A percentile compares a stretch with the other conserved stretches of the same genome.
Conservation (phyloP, 768 basidiomycete genomes). For the Psilocybe subaeruginosa region DNA sequence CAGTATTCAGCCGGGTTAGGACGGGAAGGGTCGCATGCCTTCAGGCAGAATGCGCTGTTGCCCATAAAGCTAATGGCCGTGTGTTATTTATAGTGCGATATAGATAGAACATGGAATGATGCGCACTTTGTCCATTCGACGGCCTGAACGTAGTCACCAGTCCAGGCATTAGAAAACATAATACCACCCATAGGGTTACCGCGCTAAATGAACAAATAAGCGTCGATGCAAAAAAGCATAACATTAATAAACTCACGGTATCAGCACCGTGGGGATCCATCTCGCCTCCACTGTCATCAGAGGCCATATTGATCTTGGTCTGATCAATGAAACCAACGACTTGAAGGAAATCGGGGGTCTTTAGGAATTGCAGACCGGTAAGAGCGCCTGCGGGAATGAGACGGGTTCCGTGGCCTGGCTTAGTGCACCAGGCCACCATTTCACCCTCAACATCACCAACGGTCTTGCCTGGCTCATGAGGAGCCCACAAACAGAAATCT, state of each 20-base stretch:
- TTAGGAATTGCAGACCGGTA: constrained; percentile 66
- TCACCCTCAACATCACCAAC: constrained; percentile 74
- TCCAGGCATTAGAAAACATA: constrained; percentile 62
- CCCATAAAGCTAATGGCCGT: constrained; percentile 65
- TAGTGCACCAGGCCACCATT: constrained; percentile 80
- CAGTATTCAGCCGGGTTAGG: constrained; percentile 55
- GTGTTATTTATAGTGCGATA: neutral
- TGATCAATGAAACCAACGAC: constrained; percentile 73
- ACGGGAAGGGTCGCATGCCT: constrained; percentile 65
- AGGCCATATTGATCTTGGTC: constrained; percentile 54
- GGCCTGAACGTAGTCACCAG: constrained; percentile 52
- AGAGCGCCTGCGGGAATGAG: constrained; percentile 68
- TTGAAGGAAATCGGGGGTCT: constrained; percentile 63
- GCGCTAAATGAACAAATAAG: constrained; percentile 39
- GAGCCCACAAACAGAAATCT: constrained; percentile 80
- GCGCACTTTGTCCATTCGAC: constrained; percentile 73
- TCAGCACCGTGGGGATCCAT: constrained; percentile 81
- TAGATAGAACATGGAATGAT: neutral
- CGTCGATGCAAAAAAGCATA: too few relatives aligned
- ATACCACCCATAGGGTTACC: constrained; percentile 82
- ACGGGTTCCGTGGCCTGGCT: constrained; percentile 70
- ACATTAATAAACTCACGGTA: constrained; percentile 22
- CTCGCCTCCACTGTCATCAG: constrained; percentile 73
- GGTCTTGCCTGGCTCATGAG: constrained; percentile 47
- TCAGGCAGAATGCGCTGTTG: constrained; percentile 37